These are phyloP conservation scores for Starmerella scarabaei DNA, from an alignment of 805 yeast species.

Conservation along the genomic window DNA sequence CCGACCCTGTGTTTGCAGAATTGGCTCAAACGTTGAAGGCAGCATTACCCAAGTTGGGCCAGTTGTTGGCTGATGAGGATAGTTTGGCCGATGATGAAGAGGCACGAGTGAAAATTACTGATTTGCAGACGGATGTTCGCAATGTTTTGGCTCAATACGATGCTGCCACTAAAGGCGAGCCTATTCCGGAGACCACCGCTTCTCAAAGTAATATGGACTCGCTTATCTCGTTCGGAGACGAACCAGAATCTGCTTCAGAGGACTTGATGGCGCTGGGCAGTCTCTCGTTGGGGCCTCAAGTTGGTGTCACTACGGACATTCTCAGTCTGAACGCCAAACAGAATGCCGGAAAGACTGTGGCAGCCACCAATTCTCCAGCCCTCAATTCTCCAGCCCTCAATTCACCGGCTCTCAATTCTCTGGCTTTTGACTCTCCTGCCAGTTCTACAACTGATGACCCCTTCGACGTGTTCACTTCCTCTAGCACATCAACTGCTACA, in stretches of 20 bases:
- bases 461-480: constrained; percentile 1
- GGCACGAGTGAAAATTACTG: constrained; percentile 50
- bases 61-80: constrained; percentile 68
- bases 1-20: constrained; percentile 66
- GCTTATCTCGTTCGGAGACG: constrained; percentile 67
- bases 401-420: neutral
- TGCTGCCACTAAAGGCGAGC: constrained; percentile 51
- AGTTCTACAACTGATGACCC: constrained; percentile 13
- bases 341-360: neutral
- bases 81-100: constrained; percentile 45
- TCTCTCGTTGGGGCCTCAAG: constrained; percentile 36
- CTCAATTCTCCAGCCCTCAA: neutral
- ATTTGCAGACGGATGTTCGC: constrained; percentile 64
- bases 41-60: constrained; percentile 76
- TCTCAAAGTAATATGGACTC: constrained; percentile 25
- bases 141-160: constrained; percentile 53
- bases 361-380: neutral
- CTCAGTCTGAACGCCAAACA: neutral
- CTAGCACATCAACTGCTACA: constrained; percentile 1
- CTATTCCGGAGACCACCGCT: constrained; percentile 34
- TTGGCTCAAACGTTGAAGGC: constrained; percentile 64
- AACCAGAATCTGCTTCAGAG: constrained; percentile 27
- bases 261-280: constrained; percentile 56
- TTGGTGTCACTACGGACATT: constrained; percentile 14
- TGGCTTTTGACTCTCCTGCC: constrained; percentile 2